Conservation (phyloP, 2,329 filamentous ascomycete species). For the Fusarium begoniae region DNA sequence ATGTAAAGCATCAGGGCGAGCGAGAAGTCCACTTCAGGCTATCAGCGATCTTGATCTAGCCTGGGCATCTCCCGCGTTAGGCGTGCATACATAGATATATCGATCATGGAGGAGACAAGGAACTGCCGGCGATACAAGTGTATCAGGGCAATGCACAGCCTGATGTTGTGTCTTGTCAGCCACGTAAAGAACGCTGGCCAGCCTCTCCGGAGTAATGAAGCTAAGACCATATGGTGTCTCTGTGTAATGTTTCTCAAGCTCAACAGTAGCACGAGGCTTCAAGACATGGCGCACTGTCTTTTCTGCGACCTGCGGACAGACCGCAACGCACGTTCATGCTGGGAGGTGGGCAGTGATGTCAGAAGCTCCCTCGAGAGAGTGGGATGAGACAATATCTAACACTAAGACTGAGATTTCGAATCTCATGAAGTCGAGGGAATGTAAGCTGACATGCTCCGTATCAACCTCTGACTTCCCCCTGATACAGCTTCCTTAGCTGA, state of each 20-base stretch:
- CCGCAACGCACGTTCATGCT: constrained; percentile 19
- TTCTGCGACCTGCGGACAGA: constrained; percentile 15
- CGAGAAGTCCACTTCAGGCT: constrained; percentile 24
- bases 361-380: constrained; percentile 31
- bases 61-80: constrained; percentile 20
- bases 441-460: constrained; percentile 15
- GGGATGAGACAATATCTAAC: constrained; percentile 31
- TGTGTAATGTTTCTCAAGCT: constrained; percentile 27
- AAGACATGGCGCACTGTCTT: constrained; percentile 35
- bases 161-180: constrained; percentile 31
- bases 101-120: constrained; percentile 17
- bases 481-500: not conserved
- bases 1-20: constrained; percentile 15
- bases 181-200: constrained; percentile 37
- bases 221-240: constrained; percentile 34
- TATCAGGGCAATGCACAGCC: constrained; percentile 27
- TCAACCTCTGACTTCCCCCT: constrained; percentile 28
- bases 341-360: constrained; percentile 32
- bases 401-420: constrained; percentile 7
- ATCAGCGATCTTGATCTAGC: constrained; percentile 24
- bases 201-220: constrained; percentile 30
- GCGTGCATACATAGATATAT: constrained; percentile 15
- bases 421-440: constrained; percentile 8
- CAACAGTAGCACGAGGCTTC: constrained; percentile 17
- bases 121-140: constrained; percentile 28